phyloP scores from a whole-genome alignment of 2,329 filamentous ascomycete genomes.

The Cladosporium austrohemisphaericum region DNA sequence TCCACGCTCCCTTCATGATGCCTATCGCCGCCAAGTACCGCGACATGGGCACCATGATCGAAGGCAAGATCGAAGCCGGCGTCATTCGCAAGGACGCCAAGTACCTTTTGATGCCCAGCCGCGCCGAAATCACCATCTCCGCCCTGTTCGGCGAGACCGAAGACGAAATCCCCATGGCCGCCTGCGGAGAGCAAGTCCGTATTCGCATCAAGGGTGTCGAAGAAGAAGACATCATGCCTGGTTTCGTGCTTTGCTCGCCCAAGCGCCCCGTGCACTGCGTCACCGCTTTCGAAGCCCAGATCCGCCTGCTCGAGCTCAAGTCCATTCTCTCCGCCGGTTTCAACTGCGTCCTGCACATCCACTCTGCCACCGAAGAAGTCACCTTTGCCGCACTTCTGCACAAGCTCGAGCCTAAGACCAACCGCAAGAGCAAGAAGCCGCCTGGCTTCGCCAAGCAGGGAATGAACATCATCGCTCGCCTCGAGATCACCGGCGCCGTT shows the following conservation, averaged over 20 bases:
- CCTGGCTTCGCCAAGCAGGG: slow-evolving; percentile 84
- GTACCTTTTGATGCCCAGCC: slow-evolving; percentile 94
- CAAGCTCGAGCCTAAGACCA: slow-evolving; percentile 92
- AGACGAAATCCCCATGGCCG: slow-evolving; percentile 77
- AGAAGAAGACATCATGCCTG: slow-evolving; percentile 93
- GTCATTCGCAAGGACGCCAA: slow-evolving; percentile 85
- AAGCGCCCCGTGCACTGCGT: slow-evolving; percentile 94
- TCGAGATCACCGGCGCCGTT: slow-evolving; percentile 82
- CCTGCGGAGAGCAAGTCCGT: slow-evolving; percentile 92
- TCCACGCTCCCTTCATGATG: slow-evolving; percentile 99
- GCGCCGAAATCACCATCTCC: slow-evolving; percentile 72
- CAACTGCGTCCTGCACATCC: slow-evolving; percentile 96
- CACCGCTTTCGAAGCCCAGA: slow-evolving; percentile 87
- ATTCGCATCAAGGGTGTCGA: slow-evolving; percentile 90
- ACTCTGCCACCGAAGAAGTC: slow-evolving; percentile 96
- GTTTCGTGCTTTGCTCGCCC: slow-evolving; percentile 92
- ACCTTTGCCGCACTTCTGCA: slow-evolving; percentile 85
- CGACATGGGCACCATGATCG: slow-evolving; percentile 95
- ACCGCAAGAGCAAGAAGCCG: slow-evolving; percentile 85
- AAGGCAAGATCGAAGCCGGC: slow-evolving; percentile 94
- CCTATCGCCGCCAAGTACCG: slow-evolving; percentile 92
- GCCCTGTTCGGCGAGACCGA: slow-evolving; percentile 94
- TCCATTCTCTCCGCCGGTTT: slow-evolving; percentile 90
- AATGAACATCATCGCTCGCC: slow-evolving; percentile 82
- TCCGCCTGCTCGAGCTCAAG: slow-evolving; percentile 91